phyloP scores from a whole-genome alignment of 352 stramenopile genomes.

The Globisporangium nagaii region DNA sequence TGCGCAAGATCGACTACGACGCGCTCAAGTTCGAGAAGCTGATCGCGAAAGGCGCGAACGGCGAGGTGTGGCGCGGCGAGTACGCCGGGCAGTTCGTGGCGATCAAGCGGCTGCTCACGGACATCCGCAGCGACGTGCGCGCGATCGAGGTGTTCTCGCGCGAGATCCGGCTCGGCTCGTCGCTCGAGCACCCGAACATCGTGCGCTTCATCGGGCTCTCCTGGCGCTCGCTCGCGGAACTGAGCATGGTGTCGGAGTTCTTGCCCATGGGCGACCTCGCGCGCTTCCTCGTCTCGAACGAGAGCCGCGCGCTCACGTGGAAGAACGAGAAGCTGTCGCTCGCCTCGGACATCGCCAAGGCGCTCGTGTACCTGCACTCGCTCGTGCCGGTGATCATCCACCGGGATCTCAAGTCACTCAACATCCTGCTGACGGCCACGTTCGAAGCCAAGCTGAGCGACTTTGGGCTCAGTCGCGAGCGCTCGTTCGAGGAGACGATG shows the following conservation, averaged over 20 bases:
- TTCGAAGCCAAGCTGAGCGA: conserved; percentile 55
- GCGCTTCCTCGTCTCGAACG: conserved; percentile 35
- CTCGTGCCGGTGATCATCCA: conserved; percentile 52
- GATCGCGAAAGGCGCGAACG: conserved; percentile 40
- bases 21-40: conserved; percentile 32
- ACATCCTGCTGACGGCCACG: conserved; percentile 39
- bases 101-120: conserved; percentile 52
- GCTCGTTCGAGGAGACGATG: conserved; percentile 60
- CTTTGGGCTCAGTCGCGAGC: conserved; percentile 50
- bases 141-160: conserved; percentile 45
- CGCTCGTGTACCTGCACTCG: conserved; percentile 61
- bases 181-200: conserved; percentile 60
- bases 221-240: conserved; percentile 43
- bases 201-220: conserved; percentile 56
- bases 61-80: conserved; percentile 57
- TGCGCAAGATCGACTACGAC: conserved; percentile 37
- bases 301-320: conserved; percentile 30
- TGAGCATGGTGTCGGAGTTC: conserved; percentile 63
- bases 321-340: conserved; percentile 47
- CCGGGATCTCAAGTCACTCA: conserved; percentile 64
- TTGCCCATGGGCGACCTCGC: conserved; percentile 52
- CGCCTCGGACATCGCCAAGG: conserved; percentile 50
- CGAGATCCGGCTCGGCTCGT: conserved; percentile 43
- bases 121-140: conserved; percentile 33
- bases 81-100: conserved; percentile 36